These are phyloP conservation scores for Aspergillus felis DNA, from an alignment of 2,329 filamentous ascomycete genomes.

Conservation along the genomic window DNA sequence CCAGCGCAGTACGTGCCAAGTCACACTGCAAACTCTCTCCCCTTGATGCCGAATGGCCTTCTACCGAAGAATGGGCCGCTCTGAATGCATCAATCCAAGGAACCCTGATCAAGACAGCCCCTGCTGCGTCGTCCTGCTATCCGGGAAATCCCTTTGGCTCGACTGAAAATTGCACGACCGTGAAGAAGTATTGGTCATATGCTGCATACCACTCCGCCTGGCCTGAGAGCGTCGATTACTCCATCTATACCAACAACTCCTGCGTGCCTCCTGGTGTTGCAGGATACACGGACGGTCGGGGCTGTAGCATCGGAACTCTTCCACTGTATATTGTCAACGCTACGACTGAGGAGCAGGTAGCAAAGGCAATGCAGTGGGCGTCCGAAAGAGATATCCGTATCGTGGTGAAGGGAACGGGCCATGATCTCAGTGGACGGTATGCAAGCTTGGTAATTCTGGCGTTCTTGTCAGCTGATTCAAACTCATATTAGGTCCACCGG, in stretches of 20 bases:
- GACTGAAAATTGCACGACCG: conserved; percentile 18
- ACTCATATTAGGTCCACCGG: too few species aligned
- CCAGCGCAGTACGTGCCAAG: too few species aligned
- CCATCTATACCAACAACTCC: conserved; percentile 30
- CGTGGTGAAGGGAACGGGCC: too few species aligned
- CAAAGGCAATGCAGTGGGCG: conserved; percentile 26
- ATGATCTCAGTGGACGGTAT: too few species aligned
- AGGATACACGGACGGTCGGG: conserved; percentile 21
- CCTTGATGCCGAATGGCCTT: conserved; percentile 16
- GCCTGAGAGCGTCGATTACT: conserved; percentile 30
- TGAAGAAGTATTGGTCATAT: conserved; percentile 26
- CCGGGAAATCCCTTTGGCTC: conserved; percentile 25
- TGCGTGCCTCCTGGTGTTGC: conserved; percentile 25
- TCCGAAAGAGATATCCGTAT: too few species aligned
- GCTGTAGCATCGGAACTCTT: conserved; percentile 27
- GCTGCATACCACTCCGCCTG: conserved; percentile 25
- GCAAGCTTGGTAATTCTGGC: too few species aligned
- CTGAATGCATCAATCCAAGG: conserved; percentile 20
- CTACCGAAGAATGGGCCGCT: conserved; percentile 15
- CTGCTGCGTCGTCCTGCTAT: conserved; percentile 31
- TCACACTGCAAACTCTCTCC: conserved; percentile 15
- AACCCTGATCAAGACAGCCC: conserved; percentile 20
- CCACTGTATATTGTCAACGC: conserved; percentile 34
- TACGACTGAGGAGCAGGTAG: conserved; percentile 24
- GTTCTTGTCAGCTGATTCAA: too few species aligned